Percentiles rank a stretch among this genome's conserved stretches.
Evolutionary conservation across 2,329 filamentous ascomycete genomes (phyloP).

Genomic region (Xylaria sp.): DNA sequence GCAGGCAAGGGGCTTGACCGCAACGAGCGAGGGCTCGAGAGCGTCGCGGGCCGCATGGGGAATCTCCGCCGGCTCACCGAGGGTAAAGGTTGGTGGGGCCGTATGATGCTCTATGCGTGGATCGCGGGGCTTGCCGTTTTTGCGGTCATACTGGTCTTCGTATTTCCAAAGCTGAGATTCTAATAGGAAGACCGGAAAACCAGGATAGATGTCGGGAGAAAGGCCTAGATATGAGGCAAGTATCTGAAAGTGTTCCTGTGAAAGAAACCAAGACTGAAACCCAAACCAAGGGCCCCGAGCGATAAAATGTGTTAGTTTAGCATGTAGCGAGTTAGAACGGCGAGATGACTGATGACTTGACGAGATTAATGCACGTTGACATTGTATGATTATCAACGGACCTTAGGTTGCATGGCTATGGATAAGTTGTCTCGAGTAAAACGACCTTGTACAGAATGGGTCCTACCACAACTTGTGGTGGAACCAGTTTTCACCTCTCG

Average conservation of each 20-base stretch:
- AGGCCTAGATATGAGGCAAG: not conserved
- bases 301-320: constrained; percentile 12
- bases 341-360: constrained; percentile 30
- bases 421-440: too few relatives aligned
- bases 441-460: not conserved
- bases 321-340: constrained; percentile 22
- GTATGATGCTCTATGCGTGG: constrained; percentile 85
- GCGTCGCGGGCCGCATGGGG: constrained; percentile 81
- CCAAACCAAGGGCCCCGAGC: not conserved
- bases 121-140: constrained; percentile 85
- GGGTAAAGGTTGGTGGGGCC: constrained; percentile 86
- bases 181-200: constrained; percentile 53
- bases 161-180: constrained; percentile 88
- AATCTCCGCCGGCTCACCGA: constrained; percentile 82
- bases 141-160: constrained; percentile 82
- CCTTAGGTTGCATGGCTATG: not conserved
- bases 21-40: constrained; percentile 79
- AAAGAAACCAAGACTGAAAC: not conserved
- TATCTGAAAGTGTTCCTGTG: not conserved
- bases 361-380: constrained; percentile 24
- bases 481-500: not conserved
- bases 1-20: constrained; percentile 81
- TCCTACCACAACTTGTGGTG: not conserved
- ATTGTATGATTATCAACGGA: constrained; percentile 21
- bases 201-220: not conserved